Evolutionary conservation across 495 filamentous ascomycete species (phyloP).

Genomic region (Sabuloglossum arenarium): DNA sequence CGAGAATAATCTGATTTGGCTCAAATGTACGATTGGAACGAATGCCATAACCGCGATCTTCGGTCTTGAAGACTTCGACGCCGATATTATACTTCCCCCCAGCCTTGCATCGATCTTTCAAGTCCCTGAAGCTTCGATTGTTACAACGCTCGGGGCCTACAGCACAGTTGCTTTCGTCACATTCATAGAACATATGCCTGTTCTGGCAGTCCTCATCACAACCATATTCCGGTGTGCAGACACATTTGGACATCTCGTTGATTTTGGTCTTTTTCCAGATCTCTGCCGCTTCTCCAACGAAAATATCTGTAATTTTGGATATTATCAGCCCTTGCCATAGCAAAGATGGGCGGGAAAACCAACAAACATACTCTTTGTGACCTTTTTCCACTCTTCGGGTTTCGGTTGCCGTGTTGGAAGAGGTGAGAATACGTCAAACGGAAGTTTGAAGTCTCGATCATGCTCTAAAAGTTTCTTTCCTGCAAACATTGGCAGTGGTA

Average conservation of each 20-base stretch:
- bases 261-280: slow-evolving; percentile 65
- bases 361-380: slow-evolving; percentile 55
- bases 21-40: slow-evolving; percentile 74
- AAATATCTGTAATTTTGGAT: slow-evolving; percentile 40
- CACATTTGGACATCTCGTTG: slow-evolving; percentile 56
- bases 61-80: slow-evolving; percentile 83
- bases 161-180: slow-evolving; percentile 74
- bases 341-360: neutral
- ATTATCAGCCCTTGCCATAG: neutral
- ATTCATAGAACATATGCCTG: slow-evolving; percentile 91
- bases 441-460: slow-evolving; percentile 65
- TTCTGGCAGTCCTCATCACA: slow-evolving; percentile 87
- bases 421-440: slow-evolving; percentile 75
- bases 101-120: slow-evolving; percentile 52
- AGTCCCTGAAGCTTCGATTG: slow-evolving; percentile 70
- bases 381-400: slow-evolving; percentile 74
- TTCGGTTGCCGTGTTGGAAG: slow-evolving; percentile 70
- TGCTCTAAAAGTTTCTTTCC: slow-evolving; percentile 37
- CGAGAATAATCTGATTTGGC: slow-evolving; percentile 87
- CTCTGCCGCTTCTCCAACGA: slow-evolving; percentile 71
- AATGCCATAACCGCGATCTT: slow-evolving; percentile 76
- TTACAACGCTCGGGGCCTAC: slow-evolving; percentile 47
- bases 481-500: slow-evolving; percentile 50
- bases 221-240: slow-evolving; percentile 54
- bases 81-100: slow-evolving; percentile 75